Percentiles rank a stretch among this genome's conserved stretches.
phyloP scores from a whole-genome alignment of 2,329 filamentous ascomycete species.

The Colletotrichum somersetense region DNA sequence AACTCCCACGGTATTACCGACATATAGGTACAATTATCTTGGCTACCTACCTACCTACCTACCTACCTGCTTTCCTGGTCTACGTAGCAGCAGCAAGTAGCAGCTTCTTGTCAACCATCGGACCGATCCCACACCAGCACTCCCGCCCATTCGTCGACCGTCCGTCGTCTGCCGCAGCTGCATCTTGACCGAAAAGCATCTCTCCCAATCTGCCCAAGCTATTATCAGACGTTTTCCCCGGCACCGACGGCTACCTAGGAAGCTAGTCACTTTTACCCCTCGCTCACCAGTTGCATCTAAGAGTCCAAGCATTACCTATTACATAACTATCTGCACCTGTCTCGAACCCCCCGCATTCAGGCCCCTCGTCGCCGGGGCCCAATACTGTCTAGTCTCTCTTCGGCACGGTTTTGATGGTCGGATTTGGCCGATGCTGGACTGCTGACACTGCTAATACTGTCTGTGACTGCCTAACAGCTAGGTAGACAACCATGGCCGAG shows the following conservation, averaged over 20 bases:
- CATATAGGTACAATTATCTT: background rate
- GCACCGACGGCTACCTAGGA: background rate
- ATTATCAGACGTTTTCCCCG: slow-evolving; percentile 5
- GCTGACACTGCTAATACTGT: too few relatives aligned
- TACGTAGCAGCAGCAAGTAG: too few relatives aligned
- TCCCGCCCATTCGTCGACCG: slow-evolving; percentile 7
- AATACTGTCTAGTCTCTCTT: background rate
- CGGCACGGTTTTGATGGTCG: background rate
- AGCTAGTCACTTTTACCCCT: slow-evolving; percentile 18
- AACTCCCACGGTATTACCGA: too few relatives aligned
- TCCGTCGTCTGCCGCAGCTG: slow-evolving; percentile 1
- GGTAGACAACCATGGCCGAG: background rate
- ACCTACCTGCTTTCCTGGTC: too few relatives aligned
- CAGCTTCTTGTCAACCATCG: slow-evolving; percentile 2
- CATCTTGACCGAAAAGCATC: background rate
- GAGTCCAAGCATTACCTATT: background rate
- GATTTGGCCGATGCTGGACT: background rate
- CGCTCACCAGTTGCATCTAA: background rate
- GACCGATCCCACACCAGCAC: background rate
- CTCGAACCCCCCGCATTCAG: slow-evolving; percentile 30
- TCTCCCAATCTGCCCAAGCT: slow-evolving; percentile 20
- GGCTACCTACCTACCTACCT: too few relatives aligned
- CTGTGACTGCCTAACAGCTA: background rate
- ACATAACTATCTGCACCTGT: background rate
- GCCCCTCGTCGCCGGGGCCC: slow-evolving; percentile 13